These are phyloP conservation scores for Pelargonium citronellum DNA, from an alignment of 441 rosid genomes.

Conservation along the genomic window DNA sequence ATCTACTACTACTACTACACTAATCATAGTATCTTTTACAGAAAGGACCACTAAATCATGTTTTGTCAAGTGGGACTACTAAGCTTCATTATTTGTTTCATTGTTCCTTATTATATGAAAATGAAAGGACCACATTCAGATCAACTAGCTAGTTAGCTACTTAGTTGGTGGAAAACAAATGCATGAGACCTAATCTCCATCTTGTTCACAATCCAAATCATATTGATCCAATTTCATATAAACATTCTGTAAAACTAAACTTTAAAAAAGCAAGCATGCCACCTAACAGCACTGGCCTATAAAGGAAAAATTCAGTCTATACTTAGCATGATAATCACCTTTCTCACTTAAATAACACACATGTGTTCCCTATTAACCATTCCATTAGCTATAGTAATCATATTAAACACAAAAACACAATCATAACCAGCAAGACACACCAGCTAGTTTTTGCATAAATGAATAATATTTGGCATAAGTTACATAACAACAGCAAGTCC, in stretches of 20 bases:
- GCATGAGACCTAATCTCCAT: not conserved
- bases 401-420: constrained; percentile 39
- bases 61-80: not conserved
- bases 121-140: constrained; percentile 14
- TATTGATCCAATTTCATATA: no score
- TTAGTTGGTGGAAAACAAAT: not conserved
- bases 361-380: constrained; percentile 40
- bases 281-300: constrained; percentile 35
- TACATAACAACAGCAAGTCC: no score
- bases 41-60: not conserved
- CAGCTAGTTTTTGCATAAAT: constrained; percentile 38
- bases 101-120: not conserved
- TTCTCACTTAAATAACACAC: constrained; percentile 33
- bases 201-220: no score
- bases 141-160: no score
- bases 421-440: constrained; percentile 34
- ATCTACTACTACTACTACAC: not conserved
- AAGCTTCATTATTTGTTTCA: no score
- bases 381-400: constrained; percentile 14
- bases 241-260: no score
- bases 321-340: constrained; percentile 34
- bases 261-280: constrained; percentile 27
- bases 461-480: constrained; percentile 18
- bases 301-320: constrained; percentile 27
- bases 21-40: not conserved